A percentile compares a stretch with the other conserved stretches of the same genome.
Conservation (phyloP, 768 basidiomycete genomes). For the Pleurotus sapidus region DNA sequence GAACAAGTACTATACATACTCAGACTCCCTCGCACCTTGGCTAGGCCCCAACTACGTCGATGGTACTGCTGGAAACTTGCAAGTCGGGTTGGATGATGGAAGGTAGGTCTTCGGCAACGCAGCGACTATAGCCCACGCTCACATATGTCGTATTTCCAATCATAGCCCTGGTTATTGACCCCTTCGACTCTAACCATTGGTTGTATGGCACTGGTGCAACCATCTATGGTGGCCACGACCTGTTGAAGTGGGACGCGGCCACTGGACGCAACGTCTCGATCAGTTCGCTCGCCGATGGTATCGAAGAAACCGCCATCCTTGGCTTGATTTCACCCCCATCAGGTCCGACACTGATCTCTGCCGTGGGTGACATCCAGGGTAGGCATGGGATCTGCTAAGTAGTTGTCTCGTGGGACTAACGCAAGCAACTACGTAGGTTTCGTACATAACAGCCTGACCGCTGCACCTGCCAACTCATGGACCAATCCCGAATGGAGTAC, state of each 20-base stretch:
- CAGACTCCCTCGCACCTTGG: conserved; percentile 37
- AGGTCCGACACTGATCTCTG: conserved; percentile 31
- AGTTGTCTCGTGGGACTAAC: no score
- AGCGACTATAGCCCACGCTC: not conserved
- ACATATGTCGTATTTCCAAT: not conserved
- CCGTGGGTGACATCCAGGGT: conserved; percentile 36
- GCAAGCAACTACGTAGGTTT: conserved; percentile 17
- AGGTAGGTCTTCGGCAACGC: conserved; percentile 12
- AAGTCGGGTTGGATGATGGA: conserved; percentile 48
- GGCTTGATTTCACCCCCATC: conserved; percentile 38
- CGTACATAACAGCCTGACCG: conserved; percentile 32
- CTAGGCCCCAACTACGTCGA: conserved; percentile 28
- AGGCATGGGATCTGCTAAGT: not conserved
- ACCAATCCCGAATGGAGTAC: conserved; percentile 33
- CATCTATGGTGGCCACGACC: conserved; percentile 38
- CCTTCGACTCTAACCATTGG: conserved; percentile 44
- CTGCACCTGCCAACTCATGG: conserved; percentile 27
- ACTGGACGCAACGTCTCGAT: conserved; percentile 34
- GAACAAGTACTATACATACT: conserved; percentile 32
- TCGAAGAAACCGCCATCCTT: conserved; percentile 37
- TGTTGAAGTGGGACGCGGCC: conserved; percentile 34
- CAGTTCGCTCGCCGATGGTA: conserved; percentile 37
- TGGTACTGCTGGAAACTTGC: conserved; percentile 20
- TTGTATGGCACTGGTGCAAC: conserved; percentile 43
- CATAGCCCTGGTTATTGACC: conserved; percentile 33